Evolutionary conservation across 768 basidiomycete species (phyloP).

Genomic region (Dentipellis sp.): DNA sequence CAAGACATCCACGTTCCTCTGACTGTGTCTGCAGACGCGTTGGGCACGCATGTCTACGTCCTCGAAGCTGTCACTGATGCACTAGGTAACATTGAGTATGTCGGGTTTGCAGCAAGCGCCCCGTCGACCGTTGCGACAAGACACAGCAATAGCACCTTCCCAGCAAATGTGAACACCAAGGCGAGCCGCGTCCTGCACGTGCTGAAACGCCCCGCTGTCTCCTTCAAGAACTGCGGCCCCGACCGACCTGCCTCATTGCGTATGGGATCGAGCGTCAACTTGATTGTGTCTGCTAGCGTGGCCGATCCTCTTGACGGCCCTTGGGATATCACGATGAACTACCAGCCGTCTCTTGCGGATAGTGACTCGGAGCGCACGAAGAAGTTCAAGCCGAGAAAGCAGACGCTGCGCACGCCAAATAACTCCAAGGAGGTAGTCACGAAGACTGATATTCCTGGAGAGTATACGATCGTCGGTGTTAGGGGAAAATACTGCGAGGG

Average conservation of each 20-base stretch:
- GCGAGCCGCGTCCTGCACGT: conserved; percentile 58
- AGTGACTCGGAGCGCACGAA: conserved; percentile 21
- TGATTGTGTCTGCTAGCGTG: conserved; percentile 44
- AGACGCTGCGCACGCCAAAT: conserved; percentile 43
- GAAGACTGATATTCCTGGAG: conserved; percentile 55
- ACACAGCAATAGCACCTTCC: conserved; percentile 13
- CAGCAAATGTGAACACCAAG: conserved; percentile 29
- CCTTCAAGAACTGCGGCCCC: conserved; percentile 69
- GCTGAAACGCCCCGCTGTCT: conserved; percentile 58
- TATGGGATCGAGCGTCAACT: conserved; percentile 53
- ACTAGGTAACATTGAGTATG: conserved; percentile 51
- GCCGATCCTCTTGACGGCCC: conserved; percentile 57
- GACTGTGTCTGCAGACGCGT: conserved; percentile 47
- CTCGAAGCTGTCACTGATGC: conserved; percentile 81
- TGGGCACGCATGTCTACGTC: conserved; percentile 63
- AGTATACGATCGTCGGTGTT: conserved; percentile 64
- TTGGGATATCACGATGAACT: conserved; percentile 57
- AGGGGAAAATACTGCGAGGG: conserved; percentile 78
- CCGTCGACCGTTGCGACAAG: background rate
- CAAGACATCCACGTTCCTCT: conserved; percentile 63
- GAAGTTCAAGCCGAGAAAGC: conserved; percentile 55
- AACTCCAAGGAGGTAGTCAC: conserved; percentile 36
- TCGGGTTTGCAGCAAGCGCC: conserved; percentile 4
- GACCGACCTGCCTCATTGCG: conserved; percentile 62
- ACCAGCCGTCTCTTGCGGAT: conserved; percentile 40